Percentiles rank a stretch among this genome's conserved stretches.
These are phyloP conservation scores for Cucurbita argyrosperma DNA, from an alignment of 306 rosid species.

Conservation along the genomic window DNA sequence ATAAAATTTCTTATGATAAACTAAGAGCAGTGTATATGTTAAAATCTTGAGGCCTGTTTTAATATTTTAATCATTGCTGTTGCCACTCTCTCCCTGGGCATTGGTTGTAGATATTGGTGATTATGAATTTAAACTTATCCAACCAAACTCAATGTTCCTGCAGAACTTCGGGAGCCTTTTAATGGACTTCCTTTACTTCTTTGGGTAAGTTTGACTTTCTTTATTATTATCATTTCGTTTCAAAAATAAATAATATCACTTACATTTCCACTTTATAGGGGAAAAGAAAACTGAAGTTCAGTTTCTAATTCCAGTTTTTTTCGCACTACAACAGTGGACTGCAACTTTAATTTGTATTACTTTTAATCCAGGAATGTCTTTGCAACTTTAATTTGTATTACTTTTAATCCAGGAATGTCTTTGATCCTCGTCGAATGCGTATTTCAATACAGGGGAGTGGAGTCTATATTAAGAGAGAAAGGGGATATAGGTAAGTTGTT, in stretches of 20 bases:
- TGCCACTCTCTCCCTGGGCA: neutral
- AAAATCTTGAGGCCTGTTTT: neutral
- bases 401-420: constrained; percentile 50
- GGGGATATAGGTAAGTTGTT: constrained; percentile 75
- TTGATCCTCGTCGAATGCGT: constrained; percentile 96
- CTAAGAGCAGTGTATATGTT: neutral
- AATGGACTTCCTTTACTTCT: constrained; percentile 83
- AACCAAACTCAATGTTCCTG: constrained; percentile 11
- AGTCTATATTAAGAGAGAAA: constrained; percentile 79
- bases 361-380: constrained; percentile 21
- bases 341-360: neutral
- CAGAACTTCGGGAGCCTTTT: constrained; percentile 89
- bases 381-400: neutral
- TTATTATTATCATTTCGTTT: neutral
- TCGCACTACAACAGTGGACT: neutral
- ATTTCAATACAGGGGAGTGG: constrained; percentile 96
- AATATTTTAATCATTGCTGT: neutral
- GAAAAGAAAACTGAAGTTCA: neutral
- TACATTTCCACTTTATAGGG: neutral
- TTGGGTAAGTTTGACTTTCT: constrained; percentile 50
- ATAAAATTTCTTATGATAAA: neutral
- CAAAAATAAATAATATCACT: neutral
- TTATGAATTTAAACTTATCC: neutral
- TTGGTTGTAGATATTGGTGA: neutral
- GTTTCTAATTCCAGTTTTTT: neutral